These are phyloP conservation scores for Monosporozyma siamensis DNA, from an alignment of 805 yeast genomes.

Conservation along the genomic window DNA sequence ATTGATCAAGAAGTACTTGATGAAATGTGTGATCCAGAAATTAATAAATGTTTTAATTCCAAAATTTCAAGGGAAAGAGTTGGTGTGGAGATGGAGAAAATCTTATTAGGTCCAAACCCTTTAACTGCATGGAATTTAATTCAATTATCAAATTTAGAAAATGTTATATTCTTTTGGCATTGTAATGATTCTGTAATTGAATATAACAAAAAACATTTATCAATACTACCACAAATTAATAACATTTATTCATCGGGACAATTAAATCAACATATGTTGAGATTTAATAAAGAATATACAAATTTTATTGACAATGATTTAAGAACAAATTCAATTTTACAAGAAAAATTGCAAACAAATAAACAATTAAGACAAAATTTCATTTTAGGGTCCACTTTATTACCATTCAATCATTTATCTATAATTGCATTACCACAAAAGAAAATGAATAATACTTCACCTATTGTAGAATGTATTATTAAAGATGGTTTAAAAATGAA, in stretches of 20 bases:
- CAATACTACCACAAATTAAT: constrained; percentile 9
- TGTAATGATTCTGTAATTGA: constrained; percentile 16
- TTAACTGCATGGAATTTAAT: constrained; percentile 54
- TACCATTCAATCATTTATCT: constrained; percentile 17
- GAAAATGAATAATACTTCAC: constrained; percentile 17
- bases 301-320: constrained; percentile 4
- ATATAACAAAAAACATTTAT: constrained; percentile 18
- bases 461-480: constrained; percentile 38
- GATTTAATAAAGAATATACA: constrained; percentile 5
- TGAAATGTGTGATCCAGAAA: constrained; percentile 55
- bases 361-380: constrained; percentile 14
- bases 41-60: constrained; percentile 48
- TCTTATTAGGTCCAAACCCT: constrained; percentile 55
- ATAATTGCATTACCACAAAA: constrained; percentile 24
- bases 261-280: constrained; percentile 11
- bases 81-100: constrained; percentile 77
- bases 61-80: constrained; percentile 88
- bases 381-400: constrained; percentile 11
- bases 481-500: constrained; percentile 66
- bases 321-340: background rate
- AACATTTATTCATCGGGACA: constrained; percentile 13
- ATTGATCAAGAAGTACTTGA: constrained; percentile 49
- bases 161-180: constrained; percentile 46
- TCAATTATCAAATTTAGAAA: constrained; percentile 44
- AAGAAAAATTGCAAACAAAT: constrained; percentile 2